Conservation (phyloP, 345 rosid genomes). For the Populus ilicifolia region DNA sequence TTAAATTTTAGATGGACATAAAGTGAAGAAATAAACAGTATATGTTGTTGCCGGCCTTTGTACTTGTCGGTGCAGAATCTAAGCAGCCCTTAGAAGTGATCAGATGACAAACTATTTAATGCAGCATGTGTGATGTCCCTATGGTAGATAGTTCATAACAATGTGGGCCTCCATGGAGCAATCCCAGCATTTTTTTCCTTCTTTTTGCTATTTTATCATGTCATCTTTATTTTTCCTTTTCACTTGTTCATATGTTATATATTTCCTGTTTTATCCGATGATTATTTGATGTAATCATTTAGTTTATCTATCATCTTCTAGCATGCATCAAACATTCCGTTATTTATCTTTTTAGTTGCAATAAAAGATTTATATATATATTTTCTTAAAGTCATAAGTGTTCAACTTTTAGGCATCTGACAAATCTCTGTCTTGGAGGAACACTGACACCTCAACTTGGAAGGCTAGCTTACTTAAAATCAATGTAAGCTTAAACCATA, state of each 20-base stretch:
- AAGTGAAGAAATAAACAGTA: background rate
- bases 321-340: background rate
- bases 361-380: background rate
- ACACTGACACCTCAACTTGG: constrained; percentile 70
- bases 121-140: background rate
- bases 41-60: background rate
- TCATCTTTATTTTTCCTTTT: background rate
- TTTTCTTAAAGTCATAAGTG: constrained; percentile 9
- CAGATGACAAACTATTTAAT: background rate
- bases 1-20: background rate
- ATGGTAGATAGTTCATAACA: background rate
- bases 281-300: background rate
- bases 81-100: background rate
- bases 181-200: background rate
- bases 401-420: constrained; percentile 48
- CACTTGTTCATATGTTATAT: background rate
- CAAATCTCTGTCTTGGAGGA: constrained; percentile 73
- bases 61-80: background rate
- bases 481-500: constrained; percentile 50
- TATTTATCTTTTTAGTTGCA: background rate
- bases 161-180: background rate
- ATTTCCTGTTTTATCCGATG: background rate
- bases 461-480: constrained; percentile 50
- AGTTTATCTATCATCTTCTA: background rate
- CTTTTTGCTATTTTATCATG: background rate